Conservation (phyloP, 2,329 filamentous ascomycete species). For the Ambrosiella cleistominuta region DNA sequence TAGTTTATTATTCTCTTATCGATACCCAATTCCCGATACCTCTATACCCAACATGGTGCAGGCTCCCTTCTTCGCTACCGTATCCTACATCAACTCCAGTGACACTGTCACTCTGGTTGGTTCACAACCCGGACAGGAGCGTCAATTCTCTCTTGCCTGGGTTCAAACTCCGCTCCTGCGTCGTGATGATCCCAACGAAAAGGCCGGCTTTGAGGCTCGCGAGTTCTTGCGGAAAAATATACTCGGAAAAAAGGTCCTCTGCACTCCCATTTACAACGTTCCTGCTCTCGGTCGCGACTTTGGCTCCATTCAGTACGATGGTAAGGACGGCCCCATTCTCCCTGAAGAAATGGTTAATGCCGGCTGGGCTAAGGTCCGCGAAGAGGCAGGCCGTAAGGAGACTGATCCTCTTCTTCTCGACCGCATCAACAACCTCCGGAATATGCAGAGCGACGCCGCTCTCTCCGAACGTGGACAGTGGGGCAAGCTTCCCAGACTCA, state of each 20-base stretch:
- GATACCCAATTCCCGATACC: background rate
- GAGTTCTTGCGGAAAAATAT: conserved; percentile 73
- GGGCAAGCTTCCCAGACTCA: conserved; percentile 48
- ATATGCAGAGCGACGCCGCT: conserved; percentile 61
- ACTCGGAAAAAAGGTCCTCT: conserved; percentile 76
- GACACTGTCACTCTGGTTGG: conserved; percentile 26
- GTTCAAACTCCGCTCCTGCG: conserved; percentile 73
- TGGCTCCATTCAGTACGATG: conserved; percentile 53
- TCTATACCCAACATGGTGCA: conserved; percentile 19
- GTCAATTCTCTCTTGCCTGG: conserved; percentile 77
- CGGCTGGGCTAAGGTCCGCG: conserved; percentile 83
- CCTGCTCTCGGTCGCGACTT: conserved; percentile 78
- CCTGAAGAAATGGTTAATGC: conserved; percentile 73
- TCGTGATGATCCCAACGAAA: conserved; percentile 71
- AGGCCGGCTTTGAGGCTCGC: conserved; percentile 82
- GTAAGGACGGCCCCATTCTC: conserved; percentile 58
- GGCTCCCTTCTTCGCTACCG: conserved; percentile 42
- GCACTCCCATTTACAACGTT: conserved; percentile 72
- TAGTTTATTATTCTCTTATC: too few relatives aligned
- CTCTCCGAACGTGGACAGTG: conserved; percentile 68
- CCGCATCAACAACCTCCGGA: conserved; percentile 60
- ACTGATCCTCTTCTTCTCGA: conserved; percentile 58
- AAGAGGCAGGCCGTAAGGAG: conserved; percentile 84
- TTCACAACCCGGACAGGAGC: conserved; percentile 49
- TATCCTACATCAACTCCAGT: conserved; percentile 65